Evolutionary conservation across 2,329 filamentous ascomycete genomes (phyloP), one percentile per base, ranked within the genome.

Genomic region (Epichloe bromicola): DNA sequence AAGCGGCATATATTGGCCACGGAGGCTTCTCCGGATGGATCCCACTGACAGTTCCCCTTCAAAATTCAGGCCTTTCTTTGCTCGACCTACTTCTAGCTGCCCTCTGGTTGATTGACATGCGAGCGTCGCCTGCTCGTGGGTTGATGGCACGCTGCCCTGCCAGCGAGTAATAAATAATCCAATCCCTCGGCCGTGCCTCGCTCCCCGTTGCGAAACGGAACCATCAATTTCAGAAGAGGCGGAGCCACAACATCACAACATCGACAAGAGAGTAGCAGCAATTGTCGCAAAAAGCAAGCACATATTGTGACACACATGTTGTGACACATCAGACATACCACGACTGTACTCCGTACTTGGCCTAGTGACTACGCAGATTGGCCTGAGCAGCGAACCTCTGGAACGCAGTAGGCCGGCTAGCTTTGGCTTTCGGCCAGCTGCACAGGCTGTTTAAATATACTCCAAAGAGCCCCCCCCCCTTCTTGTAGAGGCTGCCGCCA

Each of bases 321-420:
- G 51, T 50, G 48, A 44, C 43, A 50, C 47, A 50, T 50, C 51
- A 52, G 46, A 49, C 41, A 30, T 20, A 39, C 51, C 37, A 33
- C 26, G 15, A 19, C 48, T 20, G 30, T 46, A 46, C 43, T 30
- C 26, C 10, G 17, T 15, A 45, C 37, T 34, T n/a, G 46, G 41
- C 26, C 37, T 12, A 46, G 47, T 26, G 46, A 49, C 30, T 15
- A n/a, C 17, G 46, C 41, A 39, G 17, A 40, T 42, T 38, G 36
- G 41, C 40, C 47, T 30, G 42, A 46, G 43, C 46, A 23, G 46
- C 37, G 42, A 39, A 42, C 38, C 43, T 26, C 15, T 8, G 42
- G 42, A 46, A 48, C 41, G 50, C 46, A 49, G 40, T 20, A 43
- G 33, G 42, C 47, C 33, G 46, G 37, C 33, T 46, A 14, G 51